Conservation (phyloP, 2,329 filamentous ascomycete genomes). For the Fusarium sp. region DNA sequence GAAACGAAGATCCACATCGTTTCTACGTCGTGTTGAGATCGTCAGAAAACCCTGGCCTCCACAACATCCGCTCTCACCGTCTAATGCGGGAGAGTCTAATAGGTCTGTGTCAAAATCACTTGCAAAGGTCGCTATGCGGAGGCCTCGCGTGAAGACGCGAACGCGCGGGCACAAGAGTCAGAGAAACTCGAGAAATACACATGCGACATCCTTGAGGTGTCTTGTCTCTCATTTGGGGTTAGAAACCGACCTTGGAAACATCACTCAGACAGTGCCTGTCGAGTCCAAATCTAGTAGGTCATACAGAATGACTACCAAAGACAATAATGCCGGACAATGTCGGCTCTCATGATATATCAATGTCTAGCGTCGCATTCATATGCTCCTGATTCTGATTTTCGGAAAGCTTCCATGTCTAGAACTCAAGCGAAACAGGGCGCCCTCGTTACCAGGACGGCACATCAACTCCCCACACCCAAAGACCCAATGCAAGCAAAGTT, state of each 20-base stretch:
- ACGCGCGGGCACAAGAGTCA: not conserved
- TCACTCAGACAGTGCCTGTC: not conserved
- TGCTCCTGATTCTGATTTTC: conserved; percentile 8
- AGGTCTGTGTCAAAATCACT: conserved; percentile 9
- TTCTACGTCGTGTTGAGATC: conserved; percentile 28
- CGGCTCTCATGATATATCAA: conserved; percentile 6
- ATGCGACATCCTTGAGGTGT: not conserved
- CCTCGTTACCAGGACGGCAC: conserved; percentile 10
- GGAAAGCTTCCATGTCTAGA: not conserved
- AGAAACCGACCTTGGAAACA: not conserved
- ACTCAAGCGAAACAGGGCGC: conserved; percentile 1
- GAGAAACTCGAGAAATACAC: not conserved
- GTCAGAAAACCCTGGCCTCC: conserved; percentile 24
- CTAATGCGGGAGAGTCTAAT: conserved; percentile 21
- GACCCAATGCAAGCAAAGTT: not conserved
- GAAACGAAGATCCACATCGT: conserved; percentile 34
- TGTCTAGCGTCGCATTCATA: not conserved
- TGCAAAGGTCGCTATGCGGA: conserved; percentile 3
- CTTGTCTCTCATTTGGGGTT: not conserved
- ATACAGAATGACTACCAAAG: not conserved
- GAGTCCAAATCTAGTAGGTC: not conserved
- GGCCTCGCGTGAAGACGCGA: not conserved
- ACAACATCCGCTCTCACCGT: conserved; percentile 31
- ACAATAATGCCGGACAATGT: not conserved
- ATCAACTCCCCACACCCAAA: not conserved